Conservation (phyloP, 768 basidiomycete species). For the Tylopilus cervinicoccineus region DNA sequence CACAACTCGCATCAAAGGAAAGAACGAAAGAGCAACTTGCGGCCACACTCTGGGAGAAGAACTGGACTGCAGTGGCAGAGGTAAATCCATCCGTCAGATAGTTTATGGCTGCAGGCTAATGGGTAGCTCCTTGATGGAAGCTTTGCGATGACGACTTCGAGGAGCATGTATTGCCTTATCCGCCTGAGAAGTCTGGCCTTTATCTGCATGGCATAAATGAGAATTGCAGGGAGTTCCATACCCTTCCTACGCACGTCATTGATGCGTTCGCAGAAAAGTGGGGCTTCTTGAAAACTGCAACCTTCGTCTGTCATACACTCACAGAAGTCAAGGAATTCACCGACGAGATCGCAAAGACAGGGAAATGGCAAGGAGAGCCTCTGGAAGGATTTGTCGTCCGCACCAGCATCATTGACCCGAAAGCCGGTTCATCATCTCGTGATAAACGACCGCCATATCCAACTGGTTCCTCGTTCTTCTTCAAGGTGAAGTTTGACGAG, state of each 20-base stretch:
- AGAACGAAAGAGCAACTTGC: constrained; percentile 78
- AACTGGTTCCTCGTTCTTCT: constrained; percentile 87
- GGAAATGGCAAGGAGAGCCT: constrained; percentile 77
- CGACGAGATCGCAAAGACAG: constrained; percentile 56
- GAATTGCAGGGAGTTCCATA: constrained; percentile 61
- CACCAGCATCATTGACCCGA: constrained; percentile 52
- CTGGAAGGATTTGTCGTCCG: constrained; percentile 96
- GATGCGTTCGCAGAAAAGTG: constrained; percentile 82
- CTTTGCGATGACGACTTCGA: constrained; percentile 97
- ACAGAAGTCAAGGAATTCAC: constrained; percentile 72
- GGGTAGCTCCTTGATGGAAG: constrained; percentile 36
- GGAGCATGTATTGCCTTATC: constrained; percentile 88
- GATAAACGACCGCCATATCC: constrained; percentile 58
- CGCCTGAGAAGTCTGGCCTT: constrained; percentile 79
- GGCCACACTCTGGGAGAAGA: constrained; percentile 65
- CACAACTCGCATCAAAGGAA: constrained; percentile 50
- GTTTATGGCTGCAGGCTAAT: not conserved
- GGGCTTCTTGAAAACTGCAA: constrained; percentile 84
- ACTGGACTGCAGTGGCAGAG: constrained; percentile 91
- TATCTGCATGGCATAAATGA: constrained; percentile 91
- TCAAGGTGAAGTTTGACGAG: constrained; percentile 99
- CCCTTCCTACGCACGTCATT: constrained; percentile 62
- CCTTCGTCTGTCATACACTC: constrained; percentile 51
- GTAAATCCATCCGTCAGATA: constrained; percentile 38
- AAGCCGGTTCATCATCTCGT: constrained; percentile 27